Evolutionary conservation across 345 rosid species (phyloP), one percentile per base, ranked within the genome.

Genomic region (Gossypium anomalum): DNA sequence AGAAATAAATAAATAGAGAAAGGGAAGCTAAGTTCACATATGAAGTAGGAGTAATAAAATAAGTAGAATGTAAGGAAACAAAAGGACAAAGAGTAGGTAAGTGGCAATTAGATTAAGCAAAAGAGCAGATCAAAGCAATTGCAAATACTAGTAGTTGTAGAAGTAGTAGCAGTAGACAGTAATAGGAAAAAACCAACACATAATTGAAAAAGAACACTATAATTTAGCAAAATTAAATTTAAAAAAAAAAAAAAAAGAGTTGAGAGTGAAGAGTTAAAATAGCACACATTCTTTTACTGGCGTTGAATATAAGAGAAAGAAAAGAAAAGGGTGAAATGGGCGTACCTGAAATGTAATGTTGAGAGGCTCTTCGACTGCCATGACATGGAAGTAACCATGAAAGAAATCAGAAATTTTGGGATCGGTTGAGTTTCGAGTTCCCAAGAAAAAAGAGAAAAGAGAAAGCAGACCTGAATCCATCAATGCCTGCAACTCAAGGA

Each of bases 351-450:
- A 85, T 71, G 93, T 87, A 41, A 45, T 76, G 83, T 76, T 83
- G 81, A 89, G 73, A 43, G 84, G 82, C 81, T 86, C 93, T 41
- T 90, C 95, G 75, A 86, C 95, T 88, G 88, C 64, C 75, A 81
- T 43, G 27, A 22, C 72, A 63, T 2, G 70, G 22, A 53, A 17
- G 44, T 45, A 8, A 45, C 41, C 7, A 34, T 5, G 13, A 11
- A 56, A 59, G 25, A 59, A 58, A 72, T 69, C 8, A 25, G 15
- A 57, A 43, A 56, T 6, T 17, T 13, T 12, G 16, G 44, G 27
- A 47, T 47, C 12, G 14, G 20, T 45, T 22, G n/a, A 11, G 34
- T 45, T 13, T 44, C 7, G 2, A 27, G 43, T 25, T 60, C 10
- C 29, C 16, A 65, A n/a, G 9, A n/a, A 20, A 56, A 57, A 57